Percentiles rank a stretch among this genome's conserved stretches.
phyloP scores from a whole-genome alignment of 2,329 filamentous ascomycete genomes.

The Colletotrichum tabaci region DNA sequence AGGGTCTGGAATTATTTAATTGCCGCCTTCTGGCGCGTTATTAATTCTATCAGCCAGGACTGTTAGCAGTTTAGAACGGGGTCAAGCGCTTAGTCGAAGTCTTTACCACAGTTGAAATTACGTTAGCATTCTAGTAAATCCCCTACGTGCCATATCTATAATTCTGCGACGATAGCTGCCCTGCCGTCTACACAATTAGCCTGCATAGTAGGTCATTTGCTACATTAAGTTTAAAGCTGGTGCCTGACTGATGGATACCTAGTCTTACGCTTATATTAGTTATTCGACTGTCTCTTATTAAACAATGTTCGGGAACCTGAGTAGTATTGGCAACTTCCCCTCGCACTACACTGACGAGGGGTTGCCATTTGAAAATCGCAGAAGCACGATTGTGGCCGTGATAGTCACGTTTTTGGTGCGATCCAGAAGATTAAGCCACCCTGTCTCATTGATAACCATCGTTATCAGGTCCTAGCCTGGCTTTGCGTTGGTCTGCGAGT shows the following conservation, averaged over 20 bases:
- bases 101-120: too few relatives aligned
- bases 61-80: too few relatives aligned
- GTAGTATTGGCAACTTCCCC: constrained; percentile 14
- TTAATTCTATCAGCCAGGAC: too few relatives aligned
- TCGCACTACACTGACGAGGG: constrained; percentile 28
- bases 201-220: neutral
- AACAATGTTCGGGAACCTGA: constrained; percentile 32
- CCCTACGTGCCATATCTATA: neutral
- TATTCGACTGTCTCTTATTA: neutral
- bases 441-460: neutral
- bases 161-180: neutral
- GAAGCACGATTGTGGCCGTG: constrained; percentile 15
- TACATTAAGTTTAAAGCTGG: neutral
- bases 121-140: neutral
- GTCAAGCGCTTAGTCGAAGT: too few relatives aligned
- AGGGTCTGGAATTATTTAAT: too few relatives aligned
- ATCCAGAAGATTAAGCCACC: neutral
- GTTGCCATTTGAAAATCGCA: constrained; percentile 22
- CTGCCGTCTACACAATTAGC: neutral
- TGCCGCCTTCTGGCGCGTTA: too few relatives aligned
- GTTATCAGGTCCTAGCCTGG: constrained; percentile 9
- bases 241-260: neutral
- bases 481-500: constrained; percentile 26
- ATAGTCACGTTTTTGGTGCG: constrained; percentile 19
- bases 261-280: neutral